Percentiles rank a stretch among this genome's conserved stretches.
Evolutionary conservation across 495 filamentous ascomycete genomes (phyloP).

Genomic region (Xylaria longipes): DNA sequence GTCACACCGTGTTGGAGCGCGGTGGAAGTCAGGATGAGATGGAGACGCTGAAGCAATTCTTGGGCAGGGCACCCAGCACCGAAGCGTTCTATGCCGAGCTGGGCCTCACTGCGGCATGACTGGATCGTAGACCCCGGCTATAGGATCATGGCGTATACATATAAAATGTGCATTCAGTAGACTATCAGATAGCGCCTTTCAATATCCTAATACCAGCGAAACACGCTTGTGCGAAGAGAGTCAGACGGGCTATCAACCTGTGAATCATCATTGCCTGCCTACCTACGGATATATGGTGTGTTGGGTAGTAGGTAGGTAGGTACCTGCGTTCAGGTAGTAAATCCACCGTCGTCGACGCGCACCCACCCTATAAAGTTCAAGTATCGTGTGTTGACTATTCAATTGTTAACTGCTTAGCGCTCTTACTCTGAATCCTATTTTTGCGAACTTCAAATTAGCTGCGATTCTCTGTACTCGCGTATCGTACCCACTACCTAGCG

Average conservation of each 20-base stretch:
- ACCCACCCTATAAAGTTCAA: too few species aligned
- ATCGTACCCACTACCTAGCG: too few species aligned
- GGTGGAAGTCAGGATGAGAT: slow-evolving; percentile 79
- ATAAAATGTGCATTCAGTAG: neutral
- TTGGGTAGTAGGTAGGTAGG: too few species aligned
- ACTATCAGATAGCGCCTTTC: slow-evolving; percentile 1
- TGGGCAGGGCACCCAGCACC: slow-evolving; percentile 72
- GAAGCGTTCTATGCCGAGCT: slow-evolving; percentile 79
- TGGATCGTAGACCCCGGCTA: slow-evolving; percentile 12
- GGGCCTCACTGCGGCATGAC: slow-evolving; percentile 53
- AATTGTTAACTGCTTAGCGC: too few species aligned
- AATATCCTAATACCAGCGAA: neutral
- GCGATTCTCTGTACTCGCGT: too few species aligned
- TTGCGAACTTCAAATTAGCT: too few species aligned
- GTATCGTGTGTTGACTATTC: too few species aligned
- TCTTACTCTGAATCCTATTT: too few species aligned
- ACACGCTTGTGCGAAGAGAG: neutral
- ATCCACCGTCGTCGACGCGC: too few species aligned
- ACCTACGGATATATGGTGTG: neutral
- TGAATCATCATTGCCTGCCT: neutral
- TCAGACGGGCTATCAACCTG: neutral
- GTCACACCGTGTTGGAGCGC: slow-evolving; percentile 75
- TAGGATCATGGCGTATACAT: slow-evolving; percentile 13
- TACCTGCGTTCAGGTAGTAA: too few species aligned
- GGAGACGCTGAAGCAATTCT: slow-evolving; percentile 72